These are phyloP conservation scores for Nannochloris sp. DNA, from an alignment of 139 green algal species.

Conservation along the genomic window DNA sequence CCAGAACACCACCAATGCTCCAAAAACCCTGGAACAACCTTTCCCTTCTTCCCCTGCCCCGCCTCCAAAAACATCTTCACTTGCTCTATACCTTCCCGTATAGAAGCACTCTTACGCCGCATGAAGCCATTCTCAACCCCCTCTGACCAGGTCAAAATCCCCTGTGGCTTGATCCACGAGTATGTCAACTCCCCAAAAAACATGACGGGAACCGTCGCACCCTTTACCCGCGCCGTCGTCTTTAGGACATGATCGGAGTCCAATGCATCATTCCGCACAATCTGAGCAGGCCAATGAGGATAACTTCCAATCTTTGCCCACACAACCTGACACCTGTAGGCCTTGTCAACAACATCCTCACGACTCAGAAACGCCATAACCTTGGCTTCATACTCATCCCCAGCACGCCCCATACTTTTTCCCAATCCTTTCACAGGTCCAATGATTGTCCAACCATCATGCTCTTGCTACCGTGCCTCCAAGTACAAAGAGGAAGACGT, in stretches of 20 bases:
- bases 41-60: neutral
- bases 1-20: neutral
- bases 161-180: slow-evolving; percentile 43
- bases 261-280: slow-evolving; percentile 11
- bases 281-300: slow-evolving; percentile 56
- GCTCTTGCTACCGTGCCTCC: too few species aligned
- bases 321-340: slow-evolving; percentile 9
- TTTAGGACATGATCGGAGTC: slow-evolving; percentile 9
- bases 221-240: neutral
- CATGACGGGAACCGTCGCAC: slow-evolving; percentile 32
- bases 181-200: slow-evolving; percentile 76
- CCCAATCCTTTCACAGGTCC: too few species aligned
- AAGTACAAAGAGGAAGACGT: too few species aligned
- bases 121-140: slow-evolving; percentile 37
- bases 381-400: neutral
- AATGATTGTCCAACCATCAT: too few species aligned
- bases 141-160: slow-evolving; percentile 29
- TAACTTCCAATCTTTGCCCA: slow-evolving; percentile 67
- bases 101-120: slow-evolving; percentile 27
- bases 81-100: slow-evolving; percentile 5
- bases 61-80: slow-evolving; percentile 9
- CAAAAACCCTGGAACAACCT: neutral
- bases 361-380: neutral
- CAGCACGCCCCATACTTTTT: too few species aligned
- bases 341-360: slow-evolving; percentile 3